Conservation (phyloP, 2,329 filamentous ascomycete species). For the Rhynchosporium secalis region DNA sequence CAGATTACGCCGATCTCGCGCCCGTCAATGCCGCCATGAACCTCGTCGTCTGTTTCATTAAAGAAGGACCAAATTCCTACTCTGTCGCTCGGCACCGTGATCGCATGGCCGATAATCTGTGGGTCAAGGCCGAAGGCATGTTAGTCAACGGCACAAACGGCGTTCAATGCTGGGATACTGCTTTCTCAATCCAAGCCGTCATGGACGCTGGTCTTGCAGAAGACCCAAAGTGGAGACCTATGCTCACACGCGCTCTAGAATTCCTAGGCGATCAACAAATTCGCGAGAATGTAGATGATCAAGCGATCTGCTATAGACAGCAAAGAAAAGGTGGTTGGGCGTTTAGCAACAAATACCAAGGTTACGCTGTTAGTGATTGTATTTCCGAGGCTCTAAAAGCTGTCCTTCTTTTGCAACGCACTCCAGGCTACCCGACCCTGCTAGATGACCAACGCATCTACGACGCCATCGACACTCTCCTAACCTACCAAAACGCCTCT, state of each 20-base stretch:
- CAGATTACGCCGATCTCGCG: slow-evolving; percentile 79
- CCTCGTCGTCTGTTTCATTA: slow-evolving; percentile 79
- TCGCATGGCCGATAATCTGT: slow-evolving; percentile 80
- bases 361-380: slow-evolving; percentile 94
- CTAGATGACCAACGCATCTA: slow-evolving; percentile 77
- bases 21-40: slow-evolving; percentile 93
- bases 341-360: slow-evolving; percentile 89
- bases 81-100: slow-evolving; percentile 77
- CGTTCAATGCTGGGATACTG: slow-evolving; percentile 96
- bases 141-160: slow-evolving; percentile 95
- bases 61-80: slow-evolving; percentile 73
- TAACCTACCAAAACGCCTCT: slow-evolving; percentile 85
- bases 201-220: slow-evolving; percentile 77
- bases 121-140: slow-evolving; percentile 92
- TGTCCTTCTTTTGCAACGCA: slow-evolving; percentile 79
- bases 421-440: slow-evolving; percentile 70
- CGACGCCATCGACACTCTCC: slow-evolving; percentile 84
- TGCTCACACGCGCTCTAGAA: slow-evolving; percentile 77
- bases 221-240: slow-evolving; percentile 74
- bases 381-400: slow-evolving; percentile 88
- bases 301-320: slow-evolving; percentile 83
- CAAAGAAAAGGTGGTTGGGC: slow-evolving; percentile 92
- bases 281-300: slow-evolving; percentile 74
- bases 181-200: slow-evolving; percentile 82
- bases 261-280: slow-evolving; percentile 94